Evolutionary conservation across 495 filamentous ascomycete genomes (phyloP).

Genomic region (Cenococcum geophilum): DNA sequence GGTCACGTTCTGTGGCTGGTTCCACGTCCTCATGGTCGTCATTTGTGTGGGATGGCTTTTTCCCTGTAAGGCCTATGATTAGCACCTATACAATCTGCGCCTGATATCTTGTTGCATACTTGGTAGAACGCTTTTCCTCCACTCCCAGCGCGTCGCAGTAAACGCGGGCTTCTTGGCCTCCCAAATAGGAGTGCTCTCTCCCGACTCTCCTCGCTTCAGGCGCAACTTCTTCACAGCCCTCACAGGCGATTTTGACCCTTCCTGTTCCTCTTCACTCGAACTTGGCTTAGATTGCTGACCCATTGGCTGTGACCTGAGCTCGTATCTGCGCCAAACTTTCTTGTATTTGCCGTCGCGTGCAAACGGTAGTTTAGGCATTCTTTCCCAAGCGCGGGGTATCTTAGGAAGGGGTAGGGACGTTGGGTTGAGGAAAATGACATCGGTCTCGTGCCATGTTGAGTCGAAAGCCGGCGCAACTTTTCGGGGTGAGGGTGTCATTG

Average conservation of each 20-base stretch:
- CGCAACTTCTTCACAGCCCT: conserved; percentile 27
- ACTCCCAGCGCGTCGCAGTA: conserved; percentile 25
- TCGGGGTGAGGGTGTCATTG: conserved; percentile 24
- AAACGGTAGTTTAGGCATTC: conserved; percentile 29
- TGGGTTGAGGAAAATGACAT: conserved; percentile 30
- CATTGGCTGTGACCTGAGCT: conserved; percentile 16
- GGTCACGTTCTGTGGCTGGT: not conserved
- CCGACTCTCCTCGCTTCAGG: not conserved
- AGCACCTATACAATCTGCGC: not conserved
- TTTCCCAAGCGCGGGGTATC: conserved; percentile 39
- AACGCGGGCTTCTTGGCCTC: conserved; percentile 13
- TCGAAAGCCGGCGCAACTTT: conserved; percentile 22
- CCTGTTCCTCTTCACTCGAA: conserved; percentile 11
- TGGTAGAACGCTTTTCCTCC: conserved; percentile 24
- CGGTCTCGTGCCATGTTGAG: conserved; percentile 29
- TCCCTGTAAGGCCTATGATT: not conserved
- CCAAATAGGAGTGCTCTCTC: not conserved
- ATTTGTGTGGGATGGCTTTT: not conserved
- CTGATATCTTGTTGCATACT: conserved; percentile 10
- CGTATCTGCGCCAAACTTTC: conserved; percentile 39
- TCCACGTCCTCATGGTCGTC: not conserved
- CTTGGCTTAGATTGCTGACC: not conserved
- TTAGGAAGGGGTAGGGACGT: conserved; percentile 29
- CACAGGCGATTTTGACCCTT: conserved; percentile 4
- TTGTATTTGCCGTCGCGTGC: conserved; percentile 25